Base-by-base conservation (phyloP, 2,329 filamentous ascomycete genomes). In the Acarospora socialis region DNA sequence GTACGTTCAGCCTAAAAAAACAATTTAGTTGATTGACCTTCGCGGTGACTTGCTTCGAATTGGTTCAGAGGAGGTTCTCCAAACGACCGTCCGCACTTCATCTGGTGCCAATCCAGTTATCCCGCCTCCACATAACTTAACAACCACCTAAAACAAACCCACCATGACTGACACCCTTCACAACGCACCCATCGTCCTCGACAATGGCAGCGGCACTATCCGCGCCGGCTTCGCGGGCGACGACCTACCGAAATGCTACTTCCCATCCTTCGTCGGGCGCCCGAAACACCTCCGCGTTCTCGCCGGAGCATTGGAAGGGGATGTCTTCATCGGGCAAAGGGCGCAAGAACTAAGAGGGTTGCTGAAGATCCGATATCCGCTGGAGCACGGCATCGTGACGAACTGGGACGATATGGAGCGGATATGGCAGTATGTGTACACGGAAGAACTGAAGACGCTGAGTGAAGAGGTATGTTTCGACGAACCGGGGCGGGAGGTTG, bases 331-430 rank as follows among this genome's bases (percentile, higher is more conserved):
- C 54, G 90, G 90, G 31, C 78, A 86, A 48, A 78, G 83, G 55
- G 86, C 87, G 37, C 81, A 84, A 46, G 86, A 95, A 52, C 68
- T 93, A 49, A 75, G 87, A 50, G 90, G 90, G 3, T 64, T 98
- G 39, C 68, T 98, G 46, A 98, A 95, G 70, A 94, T 98, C 48
- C 71, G 76, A 43, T 95, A 95, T 54, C 90, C 90, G 26, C 64
- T 98, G 34, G 90, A 95, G 61, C 90, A 98, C 55, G 90, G 90
- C 46, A 92, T 98, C 49, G 90, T 98, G 41, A 98, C 90, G 46
- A 84, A 98, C 58, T 98, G 90, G 90, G 90, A 95, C 53, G 90
- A 98, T 53, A 98, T 98, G 90, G 90, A 98, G 65, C 77, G 83
- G 62, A 98, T 98, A 60, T 98, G 90, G 90, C 81, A 92, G 49